Percentiles rank a stretch among this genome's conserved stretches.
Conservation (phyloP, 768 basidiomycete species). For the Lentinula aciculospora region DNA sequence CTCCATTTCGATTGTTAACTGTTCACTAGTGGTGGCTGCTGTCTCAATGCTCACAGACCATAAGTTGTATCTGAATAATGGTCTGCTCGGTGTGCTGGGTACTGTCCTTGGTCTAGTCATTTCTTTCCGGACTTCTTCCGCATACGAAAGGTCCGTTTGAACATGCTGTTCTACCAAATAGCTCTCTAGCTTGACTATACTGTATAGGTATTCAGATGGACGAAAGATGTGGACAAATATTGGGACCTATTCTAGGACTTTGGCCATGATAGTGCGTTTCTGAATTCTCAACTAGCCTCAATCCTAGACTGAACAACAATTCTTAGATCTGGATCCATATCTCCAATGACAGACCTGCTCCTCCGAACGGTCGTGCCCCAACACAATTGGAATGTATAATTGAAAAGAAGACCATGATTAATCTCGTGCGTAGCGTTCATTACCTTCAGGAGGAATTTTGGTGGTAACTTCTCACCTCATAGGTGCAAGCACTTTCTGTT, state of each 20-base stretch:
- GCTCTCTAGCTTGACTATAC: neutral
- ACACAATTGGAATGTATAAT: conserved; percentile 43
- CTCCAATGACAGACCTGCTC: conserved; percentile 34
- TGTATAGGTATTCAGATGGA: conserved; percentile 58
- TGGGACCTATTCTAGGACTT: conserved; percentile 46
- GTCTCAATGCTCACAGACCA: conserved; percentile 44
- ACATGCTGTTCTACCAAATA: conserved; percentile 1
- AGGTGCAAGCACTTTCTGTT: conserved; percentile 67
- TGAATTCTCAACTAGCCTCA: conserved; percentile 8
- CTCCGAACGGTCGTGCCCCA: conserved; percentile 20
- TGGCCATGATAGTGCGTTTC: conserved; percentile 48
- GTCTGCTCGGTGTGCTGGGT: conserved; percentile 65
- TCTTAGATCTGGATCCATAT: conserved; percentile 56
- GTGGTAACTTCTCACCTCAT: neutral
- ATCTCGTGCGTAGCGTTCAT: conserved; percentile 38
- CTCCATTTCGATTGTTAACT: conserved; percentile 15
- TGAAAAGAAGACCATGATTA: conserved; percentile 74
- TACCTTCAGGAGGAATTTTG: neutral
- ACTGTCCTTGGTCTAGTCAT: conserved; percentile 69
- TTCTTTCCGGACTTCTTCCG: conserved; percentile 68
- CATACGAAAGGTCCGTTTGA: conserved; percentile 53
- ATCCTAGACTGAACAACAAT: neutral
- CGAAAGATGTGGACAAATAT: conserved; percentile 68
- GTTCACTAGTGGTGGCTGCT: conserved; percentile 45
- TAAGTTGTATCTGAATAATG: conserved; percentile 45